These are phyloP conservation scores for Curvularia lunata DNA, from an alignment of 2,329 filamentous ascomycete genomes.

Conservation along the genomic window DNA sequence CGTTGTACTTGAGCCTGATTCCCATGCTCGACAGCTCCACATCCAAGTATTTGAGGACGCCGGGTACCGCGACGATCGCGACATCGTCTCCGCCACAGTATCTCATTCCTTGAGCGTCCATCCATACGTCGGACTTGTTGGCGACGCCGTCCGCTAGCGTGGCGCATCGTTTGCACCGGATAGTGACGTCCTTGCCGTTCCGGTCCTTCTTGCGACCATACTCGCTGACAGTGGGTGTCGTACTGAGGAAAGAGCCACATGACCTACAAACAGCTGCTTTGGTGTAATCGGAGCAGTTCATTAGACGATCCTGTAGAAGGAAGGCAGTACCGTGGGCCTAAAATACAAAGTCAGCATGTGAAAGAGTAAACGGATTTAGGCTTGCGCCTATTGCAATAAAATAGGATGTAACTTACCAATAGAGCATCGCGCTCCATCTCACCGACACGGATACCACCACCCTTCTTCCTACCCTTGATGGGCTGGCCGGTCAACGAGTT, in stretches of 20 bases:
- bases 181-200: conserved; percentile 69
- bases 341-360: neutral
- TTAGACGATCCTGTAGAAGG: conserved; percentile 88
- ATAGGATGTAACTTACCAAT: conserved; percentile 52
- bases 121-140: conserved; percentile 79
- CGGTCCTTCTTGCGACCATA: conserved; percentile 65
- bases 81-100: conserved; percentile 91
- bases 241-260: conserved; percentile 90
- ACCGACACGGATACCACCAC: conserved; percentile 97
- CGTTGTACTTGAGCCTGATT: conserved; percentile 89
- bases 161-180: conserved; percentile 82
- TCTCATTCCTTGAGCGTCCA: conserved; percentile 82
- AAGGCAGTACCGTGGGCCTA: conserved; percentile 90
- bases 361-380: neutral
- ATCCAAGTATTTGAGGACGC: conserved; percentile 90
- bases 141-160: conserved; percentile 53
- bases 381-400: neutral
- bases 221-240: conserved; percentile 73
- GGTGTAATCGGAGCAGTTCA: conserved; percentile 96
- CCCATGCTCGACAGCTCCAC: conserved; percentile 97
- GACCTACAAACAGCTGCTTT: conserved; percentile 86
- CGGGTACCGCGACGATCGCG: conserved; percentile 88
- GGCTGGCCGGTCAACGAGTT: conserved; percentile 70
- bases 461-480: conserved; percentile 94
- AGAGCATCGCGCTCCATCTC: conserved; percentile 99